phyloP scores from a whole-genome alignment of 2,329 filamentous ascomycete genomes.

The Paecilomyces dactylethromorphus region DNA sequence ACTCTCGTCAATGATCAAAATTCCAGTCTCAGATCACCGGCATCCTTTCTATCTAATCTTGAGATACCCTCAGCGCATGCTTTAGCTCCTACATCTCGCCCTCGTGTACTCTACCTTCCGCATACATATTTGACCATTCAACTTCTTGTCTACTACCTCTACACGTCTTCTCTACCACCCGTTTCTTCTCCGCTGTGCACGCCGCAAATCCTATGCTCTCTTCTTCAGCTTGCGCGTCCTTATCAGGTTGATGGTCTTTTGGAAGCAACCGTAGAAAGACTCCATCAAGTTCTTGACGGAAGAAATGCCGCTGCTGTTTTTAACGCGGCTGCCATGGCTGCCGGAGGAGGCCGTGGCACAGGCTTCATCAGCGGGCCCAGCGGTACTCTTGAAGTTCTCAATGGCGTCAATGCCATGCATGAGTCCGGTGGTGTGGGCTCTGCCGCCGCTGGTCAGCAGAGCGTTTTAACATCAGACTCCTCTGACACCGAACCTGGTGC shows the following conservation, averaged over 20 bases:
- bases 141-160: conserved; percentile 84
- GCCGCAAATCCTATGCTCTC: conserved; percentile 89
- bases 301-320: conserved; percentile 95
- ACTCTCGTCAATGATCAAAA: conserved; percentile 29
- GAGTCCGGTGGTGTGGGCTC: conserved; percentile 12
- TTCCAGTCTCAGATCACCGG: conserved; percentile 20
- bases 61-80: conserved; percentile 49
- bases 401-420: conserved; percentile 20
- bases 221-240: conserved; percentile 85
- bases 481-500: conserved; percentile 33
- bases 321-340: conserved; percentile 96
- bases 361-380: conserved; percentile 56
- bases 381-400: conserved; percentile 38
- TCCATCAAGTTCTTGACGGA: conserved; percentile 84
- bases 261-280: conserved; percentile 83
- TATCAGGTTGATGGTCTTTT: conserved; percentile 90
- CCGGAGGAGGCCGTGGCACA: conserved; percentile 81
- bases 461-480: conserved; percentile 28
- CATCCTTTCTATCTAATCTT: conserved; percentile 31
- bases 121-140: conserved; percentile 87
- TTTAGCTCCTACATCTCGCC: conserved; percentile 57
- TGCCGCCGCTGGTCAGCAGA: conserved; percentile 17
- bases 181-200: conserved; percentile 74
- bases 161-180: conserved; percentile 80
- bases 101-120: conserved; percentile 83